Evolutionary conservation across 768 basidiomycete genomes (phyloP), one percentile per base, ranked within the genome.

Genomic region (Mycena pura): DNA sequence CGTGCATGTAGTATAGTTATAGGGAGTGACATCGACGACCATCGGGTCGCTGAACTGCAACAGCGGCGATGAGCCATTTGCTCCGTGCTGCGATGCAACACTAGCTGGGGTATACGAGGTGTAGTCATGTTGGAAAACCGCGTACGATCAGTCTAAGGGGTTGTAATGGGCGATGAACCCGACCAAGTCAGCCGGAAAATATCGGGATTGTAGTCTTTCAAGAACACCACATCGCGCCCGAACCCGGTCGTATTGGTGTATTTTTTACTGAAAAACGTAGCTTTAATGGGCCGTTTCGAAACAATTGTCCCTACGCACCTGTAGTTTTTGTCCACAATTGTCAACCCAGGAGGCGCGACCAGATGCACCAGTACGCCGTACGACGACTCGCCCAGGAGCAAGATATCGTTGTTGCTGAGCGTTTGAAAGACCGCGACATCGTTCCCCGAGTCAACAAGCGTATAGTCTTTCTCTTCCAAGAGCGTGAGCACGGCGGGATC

Each of bases 311-410:
- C n/a, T n/a, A n/a, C 40, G 19, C 40, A 41, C 8, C 29, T 24
- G 10, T 34, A 29, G 6, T 4, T 6, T 32, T 32, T 6, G 31
- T 56, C 32, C 10, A 56, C 34, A 11, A 56, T 14, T 3, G 44
- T 46, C 25, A 56, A 14, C 14, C 54, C 54, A 22, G 44, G 44
- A 24, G 34, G 34, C 43, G 54, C 54, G 34, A 56, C 21, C 3
- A 56, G 54, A 25, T 56, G 54, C 25, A 24, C 54, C 4, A 56
- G 17, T 7, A 29, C 54, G 2, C 10, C 44, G 19, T 38, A 56
- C 22, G 44, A 46, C 32, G 44, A 46, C 24, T 56, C 32, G 9
- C 54, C 54, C 31, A 56, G 44, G 6, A 56, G 44, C 2, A 56
- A 27, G 17, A 56, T 5, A 19, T 56, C 54, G 25, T 27, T 27